Base-by-base conservation (phyloP, 306 rosid genomes). In the Castanopsis chinensis region DNA sequence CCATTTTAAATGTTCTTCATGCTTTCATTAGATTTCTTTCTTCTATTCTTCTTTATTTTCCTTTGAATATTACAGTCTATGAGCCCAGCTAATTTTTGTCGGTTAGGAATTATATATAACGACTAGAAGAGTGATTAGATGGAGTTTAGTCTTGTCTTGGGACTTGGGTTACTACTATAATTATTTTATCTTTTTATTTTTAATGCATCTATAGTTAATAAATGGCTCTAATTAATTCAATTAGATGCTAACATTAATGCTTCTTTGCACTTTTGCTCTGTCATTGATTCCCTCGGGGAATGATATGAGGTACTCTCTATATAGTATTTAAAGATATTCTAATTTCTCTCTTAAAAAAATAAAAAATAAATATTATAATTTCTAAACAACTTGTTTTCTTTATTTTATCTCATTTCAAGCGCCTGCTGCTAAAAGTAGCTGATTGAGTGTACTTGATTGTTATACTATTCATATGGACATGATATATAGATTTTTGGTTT, bases 11-110 rank as follows among this genome's bases (percentile, higher is more conserved):
- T 78, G 64, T 43, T 69, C 61, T 78, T 19, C 25, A 53, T 41
- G 45, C 61, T 52, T 67, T 59, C 69, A 68, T 70, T 57, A 27
- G 27, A 58, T 70, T 57, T 41, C 61, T 79, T 79, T 58, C 72
- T 10, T 78, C 33, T 28, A 43, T 70, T 15, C 76, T 14, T 12
- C 2, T 20, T 65, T 52, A 10, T 49, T n/a, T 65, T 30, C 11
- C 3, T 27, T 37, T 56, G 13, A 27, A 27, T 49, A 23, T 20
- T 25, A 20, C 21, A 54, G 18, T 35, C 3, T 35, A n/a, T 8
- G 17, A 68, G 13, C 17, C 21, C 72, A 35, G 11, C 52, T 35
- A 6, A 10, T 18, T 35, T 4, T 21, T 68, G 72, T 68, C 72
- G 72, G 72, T 52, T 35, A 35, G 18, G 27, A 68, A 68, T 11